phyloP scores from a whole-genome alignment of 2,329 filamentous ascomycete species.

The Plenodomus tracheiphilus region DNA sequence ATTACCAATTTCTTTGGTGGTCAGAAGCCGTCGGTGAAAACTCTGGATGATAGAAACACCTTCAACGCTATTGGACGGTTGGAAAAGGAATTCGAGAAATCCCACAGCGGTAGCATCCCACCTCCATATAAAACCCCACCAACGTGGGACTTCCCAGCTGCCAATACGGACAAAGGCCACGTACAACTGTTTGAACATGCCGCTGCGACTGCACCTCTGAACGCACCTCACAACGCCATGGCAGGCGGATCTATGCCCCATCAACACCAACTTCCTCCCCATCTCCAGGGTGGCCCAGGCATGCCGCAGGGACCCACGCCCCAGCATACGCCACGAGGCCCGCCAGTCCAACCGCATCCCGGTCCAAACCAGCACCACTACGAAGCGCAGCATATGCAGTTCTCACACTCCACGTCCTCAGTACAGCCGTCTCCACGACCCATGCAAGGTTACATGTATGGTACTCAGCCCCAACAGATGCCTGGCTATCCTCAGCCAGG shows the following conservation, averaged over 20 bases:
- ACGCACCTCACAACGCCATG: constrained; percentile 64
- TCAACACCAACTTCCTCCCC: constrained; percentile 80
- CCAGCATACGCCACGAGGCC: constrained; percentile 76
- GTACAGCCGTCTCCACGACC: constrained; percentile 80
- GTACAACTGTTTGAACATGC: constrained; percentile 77
- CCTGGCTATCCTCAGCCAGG: constrained; percentile 51
- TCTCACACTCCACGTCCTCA: constrained; percentile 81
- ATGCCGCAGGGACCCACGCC: constrained; percentile 71
- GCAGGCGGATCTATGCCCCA: constrained; percentile 73
- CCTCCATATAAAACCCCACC: constrained; percentile 82
- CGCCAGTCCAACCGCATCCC: constrained; percentile 75
- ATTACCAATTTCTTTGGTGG: constrained; percentile 62
- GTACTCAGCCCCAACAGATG: constrained; percentile 61
- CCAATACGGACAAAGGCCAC: constrained; percentile 77
- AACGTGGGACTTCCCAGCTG: constrained; percentile 75
- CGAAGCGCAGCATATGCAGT: constrained; percentile 85
- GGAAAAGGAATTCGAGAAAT: constrained; percentile 63
- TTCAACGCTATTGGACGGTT: constrained; percentile 71
- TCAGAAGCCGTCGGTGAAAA: constrained; percentile 66
- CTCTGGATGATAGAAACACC: constrained; percentile 55
- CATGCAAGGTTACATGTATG: constrained; percentile 71
- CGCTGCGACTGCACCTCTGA: constrained; percentile 59
- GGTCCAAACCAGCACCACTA: constrained; percentile 69
- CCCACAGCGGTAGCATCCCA: constrained; percentile 77
- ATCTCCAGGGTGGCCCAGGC: constrained; percentile 72